Evolutionary conservation across 1,284 basidiomycete genomes (phyloP).

Genomic region (Taiwanofungus camphoratus): DNA sequence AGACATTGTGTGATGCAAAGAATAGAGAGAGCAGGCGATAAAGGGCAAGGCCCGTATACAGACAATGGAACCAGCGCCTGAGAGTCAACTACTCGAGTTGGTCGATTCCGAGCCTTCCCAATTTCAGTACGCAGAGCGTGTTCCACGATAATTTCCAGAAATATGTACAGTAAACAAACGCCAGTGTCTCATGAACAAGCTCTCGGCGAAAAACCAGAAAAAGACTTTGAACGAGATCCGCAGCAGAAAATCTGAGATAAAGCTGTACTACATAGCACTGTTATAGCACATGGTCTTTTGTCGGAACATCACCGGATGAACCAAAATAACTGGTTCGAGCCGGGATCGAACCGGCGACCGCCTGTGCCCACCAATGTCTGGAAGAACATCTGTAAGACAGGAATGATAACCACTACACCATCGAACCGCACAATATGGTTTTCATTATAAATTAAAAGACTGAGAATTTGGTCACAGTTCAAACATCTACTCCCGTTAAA

Average conservation of each 20-base stretch:
- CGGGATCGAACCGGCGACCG: slow-evolving; percentile 26
- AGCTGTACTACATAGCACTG: too few relatives aligned
- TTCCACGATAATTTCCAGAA: too few relatives aligned
- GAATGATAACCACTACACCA: slow-evolving; percentile 31
- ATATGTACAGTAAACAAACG: too few relatives aligned
- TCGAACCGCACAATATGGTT: slow-evolving; percentile 13
- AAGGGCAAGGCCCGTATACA: background rate
- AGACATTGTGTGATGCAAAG: slow-evolving; percentile 7
- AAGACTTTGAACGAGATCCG: too few relatives aligned
- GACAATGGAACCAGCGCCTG: too few relatives aligned
- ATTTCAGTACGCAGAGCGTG: too few relatives aligned
- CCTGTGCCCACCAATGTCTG: slow-evolving; percentile 12
- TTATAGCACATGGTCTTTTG: too few relatives aligned
- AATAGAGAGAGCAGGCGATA: background rate
- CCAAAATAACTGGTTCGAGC: slow-evolving; percentile 11
- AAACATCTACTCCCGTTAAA: background rate
- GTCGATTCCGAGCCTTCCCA: background rate
- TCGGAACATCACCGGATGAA: too few relatives aligned
- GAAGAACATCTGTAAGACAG: slow-evolving; percentile 20
- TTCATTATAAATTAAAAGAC: background rate
- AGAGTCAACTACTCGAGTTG: too few relatives aligned
- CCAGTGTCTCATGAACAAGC: too few relatives aligned
- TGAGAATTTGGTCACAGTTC: background rate
- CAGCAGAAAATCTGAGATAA: too few relatives aligned
- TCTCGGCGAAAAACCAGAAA: too few relatives aligned